These are phyloP conservation scores for Tremella fuciformis DNA, from an alignment of 768 basidiomycete genomes.

Conservation along the genomic window DNA sequence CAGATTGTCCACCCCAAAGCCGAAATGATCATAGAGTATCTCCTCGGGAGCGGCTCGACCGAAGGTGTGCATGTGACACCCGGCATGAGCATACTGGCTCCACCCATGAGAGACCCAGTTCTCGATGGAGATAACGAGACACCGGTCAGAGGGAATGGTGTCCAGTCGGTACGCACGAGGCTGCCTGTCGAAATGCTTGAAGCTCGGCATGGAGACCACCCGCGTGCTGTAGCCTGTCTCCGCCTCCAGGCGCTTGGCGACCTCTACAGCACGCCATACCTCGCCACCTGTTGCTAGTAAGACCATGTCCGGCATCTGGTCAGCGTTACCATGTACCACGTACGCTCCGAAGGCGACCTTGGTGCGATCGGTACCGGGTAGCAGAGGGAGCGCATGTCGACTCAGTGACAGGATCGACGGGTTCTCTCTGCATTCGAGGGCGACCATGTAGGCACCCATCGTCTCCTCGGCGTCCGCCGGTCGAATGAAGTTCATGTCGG, in stretches of 20 bases:
- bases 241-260: constrained; percentile 26
- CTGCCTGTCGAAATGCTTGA: constrained; percentile 37
- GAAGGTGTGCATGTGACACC: constrained; percentile 42
- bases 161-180: constrained; percentile 25
- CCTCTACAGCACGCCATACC: constrained; percentile 37
- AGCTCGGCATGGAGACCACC: constrained; percentile 46
- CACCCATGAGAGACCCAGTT: constrained; percentile 45
- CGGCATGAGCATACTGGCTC: constrained; percentile 47
- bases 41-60: constrained; percentile 37
- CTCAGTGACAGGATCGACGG: constrained; percentile 35
- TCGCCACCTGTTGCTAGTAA: constrained; percentile 43
- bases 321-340: constrained; percentile 25
- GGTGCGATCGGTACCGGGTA: constrained; percentile 31
- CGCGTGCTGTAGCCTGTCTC: constrained; percentile 20
- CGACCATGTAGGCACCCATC: constrained; percentile 36
- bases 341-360: constrained; percentile 38
- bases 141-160: constrained; percentile 21
- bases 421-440: constrained; percentile 22
- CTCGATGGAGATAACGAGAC: constrained; percentile 44
- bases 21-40: constrained; percentile 44
- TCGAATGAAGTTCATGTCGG: constrained; percentile 42
- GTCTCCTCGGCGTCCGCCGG: constrained; percentile 47
- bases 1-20: constrained; percentile 42
- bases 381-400: constrained; percentile 42
- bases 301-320: constrained; percentile 28